phyloP scores from a whole-genome alignment of 2,329 filamentous ascomycete species.

The Pseudogymnoascus sp. region DNA sequence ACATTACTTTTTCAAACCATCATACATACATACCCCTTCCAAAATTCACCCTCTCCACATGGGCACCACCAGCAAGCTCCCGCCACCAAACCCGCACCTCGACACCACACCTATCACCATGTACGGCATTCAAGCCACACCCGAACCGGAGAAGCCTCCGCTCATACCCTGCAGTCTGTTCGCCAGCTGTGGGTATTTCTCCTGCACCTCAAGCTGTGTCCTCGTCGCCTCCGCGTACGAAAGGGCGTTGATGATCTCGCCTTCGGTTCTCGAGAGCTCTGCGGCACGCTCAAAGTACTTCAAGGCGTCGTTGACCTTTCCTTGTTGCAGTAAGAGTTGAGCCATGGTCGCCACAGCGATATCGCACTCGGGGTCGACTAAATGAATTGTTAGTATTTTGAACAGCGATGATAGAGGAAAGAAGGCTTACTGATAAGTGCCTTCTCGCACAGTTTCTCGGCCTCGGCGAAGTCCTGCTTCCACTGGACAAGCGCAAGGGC shows the following conservation, averaged over 20 bases:
- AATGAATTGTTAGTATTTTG: constrained; percentile 12
- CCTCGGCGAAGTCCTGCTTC: constrained; percentile 93
- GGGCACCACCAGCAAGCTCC: not conserved
- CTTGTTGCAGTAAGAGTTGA: constrained; percentile 92
- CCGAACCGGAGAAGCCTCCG: constrained; percentile 25
- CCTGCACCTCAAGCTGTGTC: constrained; percentile 87
- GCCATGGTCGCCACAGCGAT: constrained; percentile 99
- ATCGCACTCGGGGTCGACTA: constrained; percentile 96
- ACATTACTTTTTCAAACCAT: constrained; percentile 8
- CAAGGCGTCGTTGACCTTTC: constrained; percentile 89
- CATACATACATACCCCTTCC: constrained; percentile 1
- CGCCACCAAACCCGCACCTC: not conserved
- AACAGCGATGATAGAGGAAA: not conserved
- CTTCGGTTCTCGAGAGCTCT: constrained; percentile 87
- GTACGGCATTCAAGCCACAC: constrained; percentile 21
- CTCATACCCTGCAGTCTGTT: constrained; percentile 60
- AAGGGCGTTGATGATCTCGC: constrained; percentile 90
- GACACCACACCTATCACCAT: not conserved
- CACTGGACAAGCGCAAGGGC: constrained; percentile 94
- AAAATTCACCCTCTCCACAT: constrained; percentile 7
- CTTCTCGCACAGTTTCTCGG: constrained; percentile 94
- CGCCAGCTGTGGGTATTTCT: constrained; percentile 76
- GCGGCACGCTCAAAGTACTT: constrained; percentile 96
- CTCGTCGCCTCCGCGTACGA: constrained; percentile 95
- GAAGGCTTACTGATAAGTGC: constrained; percentile 81